These are phyloP conservation scores for Kwoniella sp. DNA, from an alignment of 768 basidiomycete species.

Conservation along the genomic window DNA sequence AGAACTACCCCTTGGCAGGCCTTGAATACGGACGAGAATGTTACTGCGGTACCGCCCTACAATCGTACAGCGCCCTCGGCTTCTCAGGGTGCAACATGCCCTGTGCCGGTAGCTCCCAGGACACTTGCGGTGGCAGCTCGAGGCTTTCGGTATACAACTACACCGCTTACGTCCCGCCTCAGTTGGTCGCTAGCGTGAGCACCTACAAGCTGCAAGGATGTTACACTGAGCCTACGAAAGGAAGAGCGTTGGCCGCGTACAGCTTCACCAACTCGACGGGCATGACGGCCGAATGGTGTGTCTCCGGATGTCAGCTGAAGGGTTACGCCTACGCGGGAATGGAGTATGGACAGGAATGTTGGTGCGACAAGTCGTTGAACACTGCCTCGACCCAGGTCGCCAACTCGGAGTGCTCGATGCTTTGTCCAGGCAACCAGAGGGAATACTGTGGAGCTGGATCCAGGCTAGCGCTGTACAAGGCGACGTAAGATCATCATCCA, in stretches of 20 bases:
- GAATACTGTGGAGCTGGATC: constrained; percentile 42
- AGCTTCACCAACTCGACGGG: constrained; percentile 10
- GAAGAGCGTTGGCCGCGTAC: constrained; percentile 8
- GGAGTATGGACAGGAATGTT: constrained; percentile 61
- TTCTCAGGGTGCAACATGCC: constrained; percentile 25
- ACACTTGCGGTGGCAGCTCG: constrained; percentile 36
- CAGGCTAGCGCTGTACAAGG: constrained; percentile 16
- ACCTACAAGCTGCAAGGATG: constrained; percentile 21
- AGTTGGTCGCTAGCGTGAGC: constrained; percentile 21
- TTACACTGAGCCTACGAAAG: constrained; percentile 12
- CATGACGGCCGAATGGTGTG: constrained; percentile 61
- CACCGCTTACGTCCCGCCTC: constrained; percentile 16
- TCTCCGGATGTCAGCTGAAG: constrained; percentile 62
- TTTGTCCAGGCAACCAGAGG: constrained; percentile 63
- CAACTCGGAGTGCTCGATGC: constrained; percentile 69
- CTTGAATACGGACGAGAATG: constrained; percentile 30
- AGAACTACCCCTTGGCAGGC: constrained; percentile 29
- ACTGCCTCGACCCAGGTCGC: constrained; percentile 59
- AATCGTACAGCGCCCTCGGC: constrained; percentile 28
- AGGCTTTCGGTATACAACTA: constrained; percentile 33
- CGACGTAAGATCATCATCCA: not conserved
- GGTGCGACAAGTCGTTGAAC: constrained; percentile 69
- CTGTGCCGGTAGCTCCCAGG: constrained; percentile 16
- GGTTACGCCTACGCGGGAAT: constrained; percentile 70
- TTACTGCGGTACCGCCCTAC: constrained; percentile 40